A percentile compares a stretch with the other conserved stretches of the same genome.
Evolutionary conservation across 371 early-diverging fungal species (phyloP).

Genomic region (Lichtheimia corymbifera): DNA sequence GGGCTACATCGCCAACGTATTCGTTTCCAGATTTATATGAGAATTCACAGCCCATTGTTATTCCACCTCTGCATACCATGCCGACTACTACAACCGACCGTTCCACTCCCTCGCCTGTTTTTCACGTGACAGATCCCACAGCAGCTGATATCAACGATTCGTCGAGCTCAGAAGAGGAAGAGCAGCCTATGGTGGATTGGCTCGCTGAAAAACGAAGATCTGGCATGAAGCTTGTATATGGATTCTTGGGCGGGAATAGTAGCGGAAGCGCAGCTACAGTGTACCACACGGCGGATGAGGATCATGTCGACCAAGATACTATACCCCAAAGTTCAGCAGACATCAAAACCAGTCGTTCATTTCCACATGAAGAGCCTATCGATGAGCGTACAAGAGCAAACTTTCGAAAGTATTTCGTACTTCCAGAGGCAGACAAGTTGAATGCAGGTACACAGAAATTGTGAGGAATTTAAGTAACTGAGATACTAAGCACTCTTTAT

Average conservation of each 20-base stretch:
- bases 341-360: not conserved
- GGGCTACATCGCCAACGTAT: not conserved
- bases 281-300: constrained; percentile 21
- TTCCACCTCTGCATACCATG: constrained; percentile 15
- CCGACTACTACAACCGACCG: not conserved
- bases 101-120: not conserved
- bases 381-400: constrained; percentile 41
- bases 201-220: constrained; percentile 40
- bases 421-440: constrained; percentile 61
- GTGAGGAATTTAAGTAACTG: not conserved
- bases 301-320: constrained; percentile 20
- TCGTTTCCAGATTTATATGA: constrained; percentile 42
- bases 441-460: constrained; percentile 40
- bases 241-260: constrained; percentile 25
- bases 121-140: constrained; percentile 13
- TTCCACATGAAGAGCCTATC: constrained; percentile 27
- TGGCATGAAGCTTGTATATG: constrained; percentile 49
- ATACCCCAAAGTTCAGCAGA: constrained; percentile 18
- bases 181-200: constrained; percentile 38
- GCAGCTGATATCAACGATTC: constrained; percentile 18
- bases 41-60: constrained; percentile 31
- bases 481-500: not conserved
- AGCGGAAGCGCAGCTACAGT: constrained; percentile 28
- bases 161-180: constrained; percentile 45
- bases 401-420: constrained; percentile 61